Conservation (phyloP, 257 asterid species). For the Phtheirospermum japonicum region DNA sequence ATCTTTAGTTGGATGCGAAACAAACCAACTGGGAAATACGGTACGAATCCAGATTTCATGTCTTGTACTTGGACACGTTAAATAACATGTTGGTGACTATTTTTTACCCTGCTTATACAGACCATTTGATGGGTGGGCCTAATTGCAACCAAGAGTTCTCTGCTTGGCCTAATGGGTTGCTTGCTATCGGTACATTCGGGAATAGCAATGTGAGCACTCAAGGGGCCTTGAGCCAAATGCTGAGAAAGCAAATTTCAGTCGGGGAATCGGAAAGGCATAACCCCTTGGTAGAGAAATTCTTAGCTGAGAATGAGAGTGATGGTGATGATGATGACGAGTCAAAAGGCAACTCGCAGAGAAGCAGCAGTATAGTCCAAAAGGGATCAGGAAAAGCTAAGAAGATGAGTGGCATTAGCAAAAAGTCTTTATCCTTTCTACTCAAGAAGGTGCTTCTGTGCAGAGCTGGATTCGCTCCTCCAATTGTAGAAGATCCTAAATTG, state of each 20-base stretch:
- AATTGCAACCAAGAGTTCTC: slow-evolving; percentile 57
- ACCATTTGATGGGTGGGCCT: slow-evolving; percentile 21
- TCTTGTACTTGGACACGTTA: slow-evolving; percentile 33
- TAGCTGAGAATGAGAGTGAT: slow-evolving; percentile 23
- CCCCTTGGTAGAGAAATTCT: slow-evolving; percentile 34
- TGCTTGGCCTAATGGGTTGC: slow-evolving; percentile 72
- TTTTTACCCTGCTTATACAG: slow-evolving; percentile 16
- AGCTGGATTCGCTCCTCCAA: slow-evolving; percentile 39
- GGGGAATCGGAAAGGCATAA: slow-evolving; percentile 34
- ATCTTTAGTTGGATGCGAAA: slow-evolving; percentile 73
- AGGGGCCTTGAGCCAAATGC: slow-evolving; percentile 23
- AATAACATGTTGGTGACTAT: not conserved
- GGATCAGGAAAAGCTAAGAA: slow-evolving; percentile 33
- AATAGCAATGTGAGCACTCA: slow-evolving; percentile 25
- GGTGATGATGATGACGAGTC: not conserved
- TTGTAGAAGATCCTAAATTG: slow-evolving; percentile 38
- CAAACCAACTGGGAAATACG: slow-evolving; percentile 44
- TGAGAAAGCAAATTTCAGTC: slow-evolving; percentile 23
- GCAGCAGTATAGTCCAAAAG: slow-evolving; percentile 25
- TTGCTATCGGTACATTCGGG: slow-evolving; percentile 87
- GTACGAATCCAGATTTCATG: slow-evolving; percentile 27
- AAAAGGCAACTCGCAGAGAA: slow-evolving; percentile 19
- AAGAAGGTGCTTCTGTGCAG: slow-evolving; percentile 55
- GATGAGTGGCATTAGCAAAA: slow-evolving; percentile 39
- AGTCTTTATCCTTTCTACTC: slow-evolving; percentile 51